phyloP scores from a whole-genome alignment of 192 early-diverging fungal species.

The Lunasporangiospora selenospora region DNA sequence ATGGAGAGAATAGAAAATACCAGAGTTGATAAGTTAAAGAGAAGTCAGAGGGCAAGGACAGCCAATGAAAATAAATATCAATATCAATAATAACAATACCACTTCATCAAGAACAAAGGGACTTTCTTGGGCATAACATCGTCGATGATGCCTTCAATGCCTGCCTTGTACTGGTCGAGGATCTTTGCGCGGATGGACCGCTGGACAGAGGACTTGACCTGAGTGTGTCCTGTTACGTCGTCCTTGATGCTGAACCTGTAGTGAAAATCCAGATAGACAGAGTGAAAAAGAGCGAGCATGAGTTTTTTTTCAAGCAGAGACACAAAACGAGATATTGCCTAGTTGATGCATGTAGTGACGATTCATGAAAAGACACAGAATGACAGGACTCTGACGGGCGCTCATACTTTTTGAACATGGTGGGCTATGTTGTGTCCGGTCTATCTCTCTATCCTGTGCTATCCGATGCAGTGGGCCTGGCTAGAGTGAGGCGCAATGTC shows the following conservation, averaged over 20 bases:
- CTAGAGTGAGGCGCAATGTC: too few relatives aligned
- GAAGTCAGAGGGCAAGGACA: not conserved
- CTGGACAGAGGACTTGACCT: slow-evolving; percentile 92
- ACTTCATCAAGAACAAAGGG: slow-evolving; percentile 86
- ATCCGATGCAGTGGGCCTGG: too few relatives aligned
- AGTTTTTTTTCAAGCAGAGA: not conserved
- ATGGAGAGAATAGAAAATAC: not conserved
- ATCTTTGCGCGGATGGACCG: slow-evolving; percentile 86
- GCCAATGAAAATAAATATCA: not conserved
- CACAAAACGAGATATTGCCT: too few relatives aligned
- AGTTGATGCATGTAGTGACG: too few relatives aligned
- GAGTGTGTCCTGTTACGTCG: slow-evolving; percentile 83
- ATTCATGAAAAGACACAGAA: too few relatives aligned
- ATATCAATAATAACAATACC: slow-evolving; percentile 53
- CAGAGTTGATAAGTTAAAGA: not conserved
- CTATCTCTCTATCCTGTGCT: too few relatives aligned
- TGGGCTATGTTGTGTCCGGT: slow-evolving; percentile 7
- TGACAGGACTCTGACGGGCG: too few relatives aligned
- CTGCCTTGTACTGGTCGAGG: slow-evolving; percentile 84
- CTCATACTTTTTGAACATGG: slow-evolving; percentile 75
- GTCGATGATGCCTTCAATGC: slow-evolving; percentile 83
- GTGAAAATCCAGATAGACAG: not conserved
- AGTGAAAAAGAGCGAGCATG: not conserved
- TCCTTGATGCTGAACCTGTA: slow-evolving; percentile 77
- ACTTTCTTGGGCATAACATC: slow-evolving; percentile 97